Conservation (phyloP, 352 stramenopile species). For the Globisporangium parvum region DNA sequence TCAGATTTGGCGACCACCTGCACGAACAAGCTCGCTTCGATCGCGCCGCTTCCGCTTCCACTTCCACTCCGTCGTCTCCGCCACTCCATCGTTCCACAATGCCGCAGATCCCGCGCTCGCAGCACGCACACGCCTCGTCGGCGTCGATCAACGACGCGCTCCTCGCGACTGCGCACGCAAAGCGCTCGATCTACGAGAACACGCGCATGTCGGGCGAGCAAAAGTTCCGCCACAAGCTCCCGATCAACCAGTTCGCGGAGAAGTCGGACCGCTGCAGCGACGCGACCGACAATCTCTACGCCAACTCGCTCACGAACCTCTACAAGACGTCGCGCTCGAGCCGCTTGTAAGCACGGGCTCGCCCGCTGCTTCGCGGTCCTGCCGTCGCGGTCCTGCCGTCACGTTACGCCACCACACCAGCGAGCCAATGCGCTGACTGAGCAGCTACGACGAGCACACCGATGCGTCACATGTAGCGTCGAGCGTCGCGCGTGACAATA, state of each 20-base stretch:
- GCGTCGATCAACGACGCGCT: slow-evolving; percentile 13
- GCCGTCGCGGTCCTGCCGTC: background rate
- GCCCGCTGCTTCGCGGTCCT: background rate
- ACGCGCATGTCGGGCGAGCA: slow-evolving; percentile 54
- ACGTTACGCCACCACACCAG: background rate
- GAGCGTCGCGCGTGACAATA: too few species aligned
- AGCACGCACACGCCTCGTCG: slow-evolving; percentile 2
- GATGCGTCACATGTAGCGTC: too few species aligned
- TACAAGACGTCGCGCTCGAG: slow-evolving; percentile 27
- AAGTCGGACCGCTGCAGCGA: slow-evolving; percentile 36
- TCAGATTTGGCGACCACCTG: too few species aligned
- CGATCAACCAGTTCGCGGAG: slow-evolving; percentile 31
- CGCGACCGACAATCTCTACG: slow-evolving; percentile 37
- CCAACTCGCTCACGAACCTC: slow-evolving; percentile 37
- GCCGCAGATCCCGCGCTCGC: slow-evolving; percentile 7
- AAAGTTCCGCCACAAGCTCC: slow-evolving; percentile 31
- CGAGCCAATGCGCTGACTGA: too few species aligned
- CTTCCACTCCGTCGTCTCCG: too few species aligned
- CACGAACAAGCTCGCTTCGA: too few species aligned
- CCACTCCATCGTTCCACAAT: too few species aligned
- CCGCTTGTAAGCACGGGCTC: slow-evolving; percentile 23
- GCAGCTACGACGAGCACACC: too few species aligned
- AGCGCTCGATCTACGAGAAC: slow-evolving; percentile 47
- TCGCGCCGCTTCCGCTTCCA: too few species aligned
- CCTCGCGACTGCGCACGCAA: slow-evolving; percentile 9